Base-by-base conservation (phyloP, 2,329 filamentous ascomycete genomes). In the Pseudogymnoascus sp. region DNA sequence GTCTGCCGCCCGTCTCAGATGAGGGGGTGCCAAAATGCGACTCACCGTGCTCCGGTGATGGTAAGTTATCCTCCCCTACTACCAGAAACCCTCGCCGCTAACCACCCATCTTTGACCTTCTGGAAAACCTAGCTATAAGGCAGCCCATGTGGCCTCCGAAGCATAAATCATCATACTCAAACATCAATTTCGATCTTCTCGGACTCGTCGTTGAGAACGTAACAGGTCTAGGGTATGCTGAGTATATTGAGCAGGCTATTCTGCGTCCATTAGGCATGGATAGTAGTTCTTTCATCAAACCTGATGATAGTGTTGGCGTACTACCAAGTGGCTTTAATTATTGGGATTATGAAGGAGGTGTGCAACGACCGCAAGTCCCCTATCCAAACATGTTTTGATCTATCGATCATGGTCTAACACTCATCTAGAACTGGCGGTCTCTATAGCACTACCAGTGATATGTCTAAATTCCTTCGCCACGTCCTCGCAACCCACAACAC, bases 381-480 rank as follows among this genome's bases (percentile, higher is more conserved):
- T 31, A 11, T 56, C 14, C 12, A 34, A 34, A 12, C 8, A 56
- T 12, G 8, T 4, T 8, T 34, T 18, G 25, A 31, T 12, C n/a
- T 31, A 56, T 56, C 10, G 4, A 12, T 34, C n/a, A 10, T 34
- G n/a, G n/a, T 56, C 25, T 56, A 56, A 56, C 18, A 5, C 2
- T 18, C 25, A 12, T 34, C 25, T 18, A 56, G 46, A 56, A 56
- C 46, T 28, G 46, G 46, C 46, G 46, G 46, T 10, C 46, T 56
- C 25, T 56, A 56, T 18, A 34, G 46, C n/a, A 56, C 25, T 31
- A 34, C 12, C 2, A 77, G 62, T 1, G 78, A 80, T 56, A 66
- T 81, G 63, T 77, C 74, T n/a, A 76, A 73, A 18, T 80, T 74
- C 62, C 68, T 80, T 0, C 74, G 78, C 16, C 77, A 78, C 62